phyloP scores from a whole-genome alignment of 2,329 filamentous ascomycete species.

The Emmonsiellopsis sp. region DNA sequence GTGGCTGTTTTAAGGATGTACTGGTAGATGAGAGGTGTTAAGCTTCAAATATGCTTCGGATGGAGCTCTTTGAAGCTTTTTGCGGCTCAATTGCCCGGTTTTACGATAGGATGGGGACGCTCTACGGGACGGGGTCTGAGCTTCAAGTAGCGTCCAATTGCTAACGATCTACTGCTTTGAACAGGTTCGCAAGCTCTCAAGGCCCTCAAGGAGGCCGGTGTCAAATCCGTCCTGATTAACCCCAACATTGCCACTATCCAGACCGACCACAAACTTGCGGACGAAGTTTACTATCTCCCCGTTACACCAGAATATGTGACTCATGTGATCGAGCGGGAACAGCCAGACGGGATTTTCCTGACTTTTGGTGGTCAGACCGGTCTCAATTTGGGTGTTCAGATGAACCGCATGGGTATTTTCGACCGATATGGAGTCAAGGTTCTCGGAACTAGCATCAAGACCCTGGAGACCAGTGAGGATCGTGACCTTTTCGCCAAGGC shows the following conservation, averaged over 20 bases:
- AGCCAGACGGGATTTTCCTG: constrained; percentile 92
- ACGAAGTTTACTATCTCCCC: constrained; percentile 96
- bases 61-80: neutral
- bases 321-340: constrained; percentile 93
- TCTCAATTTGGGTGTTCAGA: constrained; percentile 91
- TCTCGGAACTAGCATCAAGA: constrained; percentile 87
- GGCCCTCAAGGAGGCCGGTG: constrained; percentile 89
- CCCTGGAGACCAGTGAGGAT: constrained; percentile 89
- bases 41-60: too few relatives aligned
- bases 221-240: constrained; percentile 87
- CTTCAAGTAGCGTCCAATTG: neutral
- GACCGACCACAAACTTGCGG: constrained; percentile 89
- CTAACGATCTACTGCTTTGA: constrained; percentile 4
- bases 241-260: constrained; percentile 98
- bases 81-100: neutral
- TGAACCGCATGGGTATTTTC: constrained; percentile 92
- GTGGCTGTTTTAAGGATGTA: constrained; percentile 35
- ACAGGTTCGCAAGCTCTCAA: constrained; percentile 91
- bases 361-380: constrained; percentile 97
- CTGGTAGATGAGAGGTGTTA: too few relatives aligned
- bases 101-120: neutral
- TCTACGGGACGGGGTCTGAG: neutral
- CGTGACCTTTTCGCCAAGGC: constrained; percentile 93
- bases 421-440: constrained; percentile 94
- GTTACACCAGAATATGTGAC: constrained; percentile 96